phyloP scores from a whole-genome alignment of 495 filamentous ascomycete genomes.

The Aspergillus leporis region DNA sequence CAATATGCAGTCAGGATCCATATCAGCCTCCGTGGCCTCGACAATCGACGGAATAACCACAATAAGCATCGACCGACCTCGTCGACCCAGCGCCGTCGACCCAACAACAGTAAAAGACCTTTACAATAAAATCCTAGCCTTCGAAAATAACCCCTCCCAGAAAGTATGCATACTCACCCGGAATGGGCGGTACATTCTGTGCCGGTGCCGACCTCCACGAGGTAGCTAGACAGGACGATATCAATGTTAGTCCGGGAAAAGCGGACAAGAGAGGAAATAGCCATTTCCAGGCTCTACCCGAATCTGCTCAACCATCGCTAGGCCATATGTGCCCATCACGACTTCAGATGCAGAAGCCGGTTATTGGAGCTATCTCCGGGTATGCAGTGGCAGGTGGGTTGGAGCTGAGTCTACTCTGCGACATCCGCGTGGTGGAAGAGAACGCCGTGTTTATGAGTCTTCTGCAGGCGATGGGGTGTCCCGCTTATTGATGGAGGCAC shows the following conservation, averaged over 20 bases:
- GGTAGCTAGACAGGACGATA: constrained; percentile 23
- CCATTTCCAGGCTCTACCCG: constrained; percentile 19
- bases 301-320: constrained; percentile 27
- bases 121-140: constrained; percentile 38
- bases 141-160: constrained; percentile 44
- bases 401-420: constrained; percentile 46
- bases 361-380: constrained; percentile 48
- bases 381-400: constrained; percentile 51
- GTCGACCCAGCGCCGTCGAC: constrained; percentile 44
- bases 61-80: constrained; percentile 41
- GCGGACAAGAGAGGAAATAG: not conserved
- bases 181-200: constrained; percentile 42
- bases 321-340: constrained; percentile 50
- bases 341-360: constrained; percentile 38
- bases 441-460: constrained; percentile 50
- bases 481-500: constrained; percentile 53
- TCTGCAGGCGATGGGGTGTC: constrained; percentile 50
- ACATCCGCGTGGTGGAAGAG: constrained; percentile 49
- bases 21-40: too few relatives aligned
- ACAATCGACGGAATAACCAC: constrained; percentile 51
- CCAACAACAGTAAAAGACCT: constrained; percentile 38
- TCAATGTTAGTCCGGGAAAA: not conserved
- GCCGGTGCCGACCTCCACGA: constrained; percentile 47
- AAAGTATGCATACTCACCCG: constrained; percentile 47
- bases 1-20: too few relatives aligned